These are phyloP conservation scores for Lupinus albus DNA, from an alignment of 306 rosid genomes.

Conservation along the genomic window DNA sequence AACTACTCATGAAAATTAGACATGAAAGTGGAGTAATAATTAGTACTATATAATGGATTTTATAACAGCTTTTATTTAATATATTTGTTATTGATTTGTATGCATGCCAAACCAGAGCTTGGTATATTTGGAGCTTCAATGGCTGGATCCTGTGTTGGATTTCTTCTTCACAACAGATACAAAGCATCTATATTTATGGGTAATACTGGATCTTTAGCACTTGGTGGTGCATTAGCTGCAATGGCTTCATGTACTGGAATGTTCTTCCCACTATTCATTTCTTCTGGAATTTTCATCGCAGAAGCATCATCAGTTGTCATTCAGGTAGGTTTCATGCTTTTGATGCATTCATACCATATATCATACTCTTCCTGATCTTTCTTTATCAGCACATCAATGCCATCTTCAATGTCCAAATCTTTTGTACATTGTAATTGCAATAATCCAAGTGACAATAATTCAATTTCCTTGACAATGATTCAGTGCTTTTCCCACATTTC, in stretches of 20 bases:
- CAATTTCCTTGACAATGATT: too few relatives aligned
- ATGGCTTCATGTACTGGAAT: constrained; percentile 97
- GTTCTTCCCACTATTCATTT: constrained; percentile 84
- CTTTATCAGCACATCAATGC: too few relatives aligned
- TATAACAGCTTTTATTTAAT: constrained; percentile 26
- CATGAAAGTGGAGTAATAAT: background rate
- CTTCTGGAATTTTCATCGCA: constrained; percentile 71
- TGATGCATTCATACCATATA: constrained; percentile 3
- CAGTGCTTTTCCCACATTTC: too few relatives aligned
- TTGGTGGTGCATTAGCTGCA: constrained; percentile 92
- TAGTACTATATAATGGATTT: constrained; percentile 6
- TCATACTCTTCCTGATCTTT: too few relatives aligned
- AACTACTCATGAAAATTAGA: background rate
- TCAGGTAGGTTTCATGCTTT: constrained; percentile 58
- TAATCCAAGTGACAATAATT: too few relatives aligned
- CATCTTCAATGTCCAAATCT: too few relatives aligned
- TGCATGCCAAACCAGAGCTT: constrained; percentile 64
- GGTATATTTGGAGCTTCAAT: constrained; percentile 95
- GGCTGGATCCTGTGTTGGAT: constrained; percentile 99
- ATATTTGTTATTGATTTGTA: constrained; percentile 28
- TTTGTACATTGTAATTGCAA: too few relatives aligned
- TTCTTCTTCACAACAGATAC: constrained; percentile 89
- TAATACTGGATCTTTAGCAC: constrained; percentile 85
- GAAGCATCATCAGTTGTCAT: constrained; percentile 73
- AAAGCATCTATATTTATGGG: constrained; percentile 94